Conservation (phyloP, 352 stramenopile genomes). For the Globisporangium megalacanthum region DNA sequence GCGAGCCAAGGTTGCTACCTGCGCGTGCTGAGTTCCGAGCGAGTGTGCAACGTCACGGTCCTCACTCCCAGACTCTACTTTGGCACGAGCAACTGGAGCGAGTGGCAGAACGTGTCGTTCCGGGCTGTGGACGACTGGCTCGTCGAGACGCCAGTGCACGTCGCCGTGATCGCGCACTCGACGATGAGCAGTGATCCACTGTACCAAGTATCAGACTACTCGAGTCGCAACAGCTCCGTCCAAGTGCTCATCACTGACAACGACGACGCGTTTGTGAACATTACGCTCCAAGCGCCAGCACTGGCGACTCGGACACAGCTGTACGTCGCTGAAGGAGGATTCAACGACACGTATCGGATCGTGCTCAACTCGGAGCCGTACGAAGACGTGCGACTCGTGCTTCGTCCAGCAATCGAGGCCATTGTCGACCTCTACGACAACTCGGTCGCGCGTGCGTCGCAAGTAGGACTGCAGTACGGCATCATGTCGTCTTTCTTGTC, state of each 20-base stretch:
- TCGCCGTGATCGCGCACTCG: conserved; percentile 40
- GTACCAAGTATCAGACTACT: conserved; percentile 35
- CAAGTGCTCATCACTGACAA: conserved; percentile 56
- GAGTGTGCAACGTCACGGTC: conserved; percentile 57
- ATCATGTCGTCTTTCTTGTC: conserved; percentile 11
- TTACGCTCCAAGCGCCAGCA: conserved; percentile 29
- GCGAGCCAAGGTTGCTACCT: conserved; percentile 48
- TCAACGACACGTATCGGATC: conserved; percentile 72
- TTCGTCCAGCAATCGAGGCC: conserved; percentile 32
- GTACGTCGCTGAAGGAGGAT: conserved; percentile 64
- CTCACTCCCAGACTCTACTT: conserved; percentile 44
- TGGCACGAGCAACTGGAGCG: conserved; percentile 53
- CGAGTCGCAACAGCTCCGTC: conserved; percentile 17
- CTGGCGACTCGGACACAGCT: conserved; percentile 23
- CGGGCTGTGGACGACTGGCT: conserved; percentile 60
- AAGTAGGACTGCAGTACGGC: conserved; percentile 24
- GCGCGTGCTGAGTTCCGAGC: conserved; percentile 19
- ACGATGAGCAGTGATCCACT: conserved; percentile 40
- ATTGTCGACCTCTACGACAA: conserved; percentile 35
- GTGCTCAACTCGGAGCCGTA: conserved; percentile 59
- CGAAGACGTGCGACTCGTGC: conserved; percentile 41
- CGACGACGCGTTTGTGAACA: conserved; percentile 55
- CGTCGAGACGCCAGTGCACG: conserved; percentile 43
- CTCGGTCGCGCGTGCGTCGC: conserved; percentile 17
- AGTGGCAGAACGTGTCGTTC: conserved; percentile 52